Evolutionary conservation across 192 early-diverging fungal genomes (phyloP).

Genomic region (Linnemannia zychae): DNA sequence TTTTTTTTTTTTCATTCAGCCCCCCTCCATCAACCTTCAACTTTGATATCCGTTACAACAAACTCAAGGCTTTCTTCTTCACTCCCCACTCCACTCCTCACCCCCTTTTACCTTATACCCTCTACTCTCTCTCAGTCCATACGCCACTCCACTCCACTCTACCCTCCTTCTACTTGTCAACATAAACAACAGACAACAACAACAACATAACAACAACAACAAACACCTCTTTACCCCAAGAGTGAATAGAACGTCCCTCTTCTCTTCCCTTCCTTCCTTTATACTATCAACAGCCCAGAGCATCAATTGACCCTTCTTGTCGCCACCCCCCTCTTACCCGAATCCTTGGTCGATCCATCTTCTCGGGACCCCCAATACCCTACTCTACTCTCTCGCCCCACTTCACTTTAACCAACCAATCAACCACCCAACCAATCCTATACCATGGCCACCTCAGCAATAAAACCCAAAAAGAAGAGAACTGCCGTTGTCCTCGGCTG

Average conservation of each 20-base stretch:
- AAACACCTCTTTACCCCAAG: neutral
- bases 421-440: neutral
- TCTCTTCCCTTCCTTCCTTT: slow-evolving; percentile 1
- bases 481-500: slow-evolving; percentile 52
- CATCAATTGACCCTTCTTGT: neutral
- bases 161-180: neutral
- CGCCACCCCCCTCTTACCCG: neutral
- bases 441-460: slow-evolving; percentile 27
- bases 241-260: slow-evolving; percentile 15
- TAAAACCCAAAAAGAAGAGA: slow-evolving; percentile 57
- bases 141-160: neutral
- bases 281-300: no score
- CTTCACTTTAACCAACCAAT: no score
- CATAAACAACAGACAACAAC: neutral
- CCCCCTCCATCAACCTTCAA: neutral
- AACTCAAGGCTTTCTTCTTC: neutral
- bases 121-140: neutral
- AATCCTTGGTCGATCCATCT: neutral
- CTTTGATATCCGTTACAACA: neutral
- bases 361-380: neutral
- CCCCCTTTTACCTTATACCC: neutral
- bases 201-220: neutral
- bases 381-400: neutral
- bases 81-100: neutral
- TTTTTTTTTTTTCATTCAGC: neutral